Conservation (phyloP, 2,329 filamentous ascomycete genomes). For the Epichloe baconii region DNA sequence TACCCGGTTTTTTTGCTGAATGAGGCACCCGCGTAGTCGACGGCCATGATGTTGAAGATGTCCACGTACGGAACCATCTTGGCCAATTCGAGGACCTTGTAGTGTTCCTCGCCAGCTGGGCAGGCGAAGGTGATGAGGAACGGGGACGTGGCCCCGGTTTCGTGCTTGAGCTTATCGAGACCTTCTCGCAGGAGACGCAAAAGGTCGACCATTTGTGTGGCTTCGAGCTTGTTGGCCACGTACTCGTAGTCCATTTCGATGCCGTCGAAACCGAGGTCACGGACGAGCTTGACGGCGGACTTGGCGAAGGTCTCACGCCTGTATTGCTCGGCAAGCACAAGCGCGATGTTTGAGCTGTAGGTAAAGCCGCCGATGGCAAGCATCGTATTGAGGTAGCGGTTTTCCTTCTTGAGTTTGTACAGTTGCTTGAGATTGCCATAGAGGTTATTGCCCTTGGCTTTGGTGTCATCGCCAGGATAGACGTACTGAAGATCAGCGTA, state of each 20-base stretch:
- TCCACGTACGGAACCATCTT: constrained; percentile 29
- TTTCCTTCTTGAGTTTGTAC: constrained; percentile 54
- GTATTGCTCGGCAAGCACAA: constrained; percentile 46
- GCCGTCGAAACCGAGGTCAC: constrained; percentile 14
- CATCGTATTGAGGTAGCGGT: constrained; percentile 60
- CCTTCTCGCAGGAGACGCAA: constrained; percentile 28
- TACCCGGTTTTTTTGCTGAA: constrained; percentile 52
- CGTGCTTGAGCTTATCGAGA: constrained; percentile 27
- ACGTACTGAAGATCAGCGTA: constrained; percentile 48
- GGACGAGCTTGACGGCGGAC: constrained; percentile 31
- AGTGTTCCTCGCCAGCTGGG: constrained; percentile 34
- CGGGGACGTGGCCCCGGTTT: constrained; percentile 24
- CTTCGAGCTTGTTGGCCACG: constrained; percentile 25
- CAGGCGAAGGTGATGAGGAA: constrained; percentile 38
- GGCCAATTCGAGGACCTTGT: constrained; percentile 12
- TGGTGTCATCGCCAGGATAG: constrained; percentile 46
- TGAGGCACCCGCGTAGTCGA: constrained; percentile 51
- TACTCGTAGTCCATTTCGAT: constrained; percentile 47
- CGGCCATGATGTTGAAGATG: constrained; percentile 52
- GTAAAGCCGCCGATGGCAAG: constrained; percentile 73
- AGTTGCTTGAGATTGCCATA: constrained; percentile 72
- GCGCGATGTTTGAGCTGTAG: constrained; percentile 46
- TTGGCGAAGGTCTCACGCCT: constrained; percentile 54
- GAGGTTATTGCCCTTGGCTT: constrained; percentile 45
- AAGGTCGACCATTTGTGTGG: constrained; percentile 27